Conservation (phyloP, 1,139 yeast genomes). For the Yamadazyma buinensis region DNA sequence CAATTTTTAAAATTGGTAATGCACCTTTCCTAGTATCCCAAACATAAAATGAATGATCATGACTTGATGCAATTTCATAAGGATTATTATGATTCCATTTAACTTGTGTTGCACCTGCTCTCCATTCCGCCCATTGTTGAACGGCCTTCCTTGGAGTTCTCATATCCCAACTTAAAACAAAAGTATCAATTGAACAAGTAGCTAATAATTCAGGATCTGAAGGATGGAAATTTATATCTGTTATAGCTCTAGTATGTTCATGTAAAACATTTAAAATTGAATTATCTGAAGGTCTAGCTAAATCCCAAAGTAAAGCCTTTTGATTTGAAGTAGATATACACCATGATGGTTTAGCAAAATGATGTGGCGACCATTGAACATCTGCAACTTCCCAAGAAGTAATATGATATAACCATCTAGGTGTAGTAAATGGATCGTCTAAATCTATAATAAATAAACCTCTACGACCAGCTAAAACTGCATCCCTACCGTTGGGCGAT, state of each 20-base stretch:
- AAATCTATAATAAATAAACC: slow-evolving; percentile 89
- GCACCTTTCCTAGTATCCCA: slow-evolving; percentile 92
- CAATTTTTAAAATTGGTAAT: slow-evolving; percentile 60
- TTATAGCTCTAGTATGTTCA: slow-evolving; percentile 87
- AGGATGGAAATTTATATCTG: slow-evolving; percentile 92
- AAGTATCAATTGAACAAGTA: slow-evolving; percentile 89
- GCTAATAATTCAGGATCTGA: slow-evolving; percentile 85
- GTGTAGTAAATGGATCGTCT: slow-evolving; percentile 93
- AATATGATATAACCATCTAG: slow-evolving; percentile 86
- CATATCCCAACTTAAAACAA: slow-evolving; percentile 87
- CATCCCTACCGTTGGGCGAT: slow-evolving; percentile 90
- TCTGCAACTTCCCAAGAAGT: slow-evolving; percentile 99
- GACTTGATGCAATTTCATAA: slow-evolving; percentile 77
- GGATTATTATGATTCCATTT: slow-evolving; percentile 86
- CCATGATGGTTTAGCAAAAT: slow-evolving; percentile 79
- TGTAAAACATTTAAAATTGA: slow-evolving; percentile 88
- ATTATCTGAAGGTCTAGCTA: slow-evolving; percentile 66
- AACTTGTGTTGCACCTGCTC: slow-evolving; percentile 92
- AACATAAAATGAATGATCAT: slow-evolving; percentile 70
- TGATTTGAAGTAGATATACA: slow-evolving; percentile 93
- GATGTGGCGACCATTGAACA: slow-evolving; percentile 95
- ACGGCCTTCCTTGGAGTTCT: slow-evolving; percentile 72
- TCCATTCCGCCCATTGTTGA: slow-evolving; percentile 84
- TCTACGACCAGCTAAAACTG: slow-evolving; percentile 83
- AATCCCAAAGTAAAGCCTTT: slow-evolving; percentile 91